These are phyloP conservation scores for Aschersonia sp. DNA, from an alignment of 2,329 filamentous ascomycete genomes.

Conservation along the genomic window DNA sequence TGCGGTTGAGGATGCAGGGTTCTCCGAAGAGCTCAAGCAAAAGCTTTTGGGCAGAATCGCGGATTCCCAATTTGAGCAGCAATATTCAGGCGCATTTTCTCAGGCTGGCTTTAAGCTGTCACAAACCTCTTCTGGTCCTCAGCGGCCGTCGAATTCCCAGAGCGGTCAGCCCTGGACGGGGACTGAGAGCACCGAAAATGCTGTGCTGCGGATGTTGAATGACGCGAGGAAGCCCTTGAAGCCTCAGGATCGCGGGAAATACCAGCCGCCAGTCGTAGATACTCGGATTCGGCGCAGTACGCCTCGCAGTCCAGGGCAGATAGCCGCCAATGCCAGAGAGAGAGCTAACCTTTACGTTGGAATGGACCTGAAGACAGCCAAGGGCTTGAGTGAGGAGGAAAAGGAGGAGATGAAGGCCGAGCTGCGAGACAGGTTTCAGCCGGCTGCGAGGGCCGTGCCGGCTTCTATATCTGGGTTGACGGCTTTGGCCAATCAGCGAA, in stretches of 20 bases:
- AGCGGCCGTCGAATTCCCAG: conserved; percentile 47
- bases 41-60: conserved; percentile 42
- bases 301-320: conserved; percentile 26
- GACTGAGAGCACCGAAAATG: conserved; percentile 57
- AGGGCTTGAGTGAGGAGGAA: conserved; percentile 53
- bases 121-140: conserved; percentile 41
- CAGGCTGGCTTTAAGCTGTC: conserved; percentile 34
- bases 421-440: conserved; percentile 67
- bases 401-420: conserved; percentile 56
- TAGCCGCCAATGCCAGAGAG: conserved; percentile 40
- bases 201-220: conserved; percentile 70
- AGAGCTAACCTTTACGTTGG: conserved; percentile 36
- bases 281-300: conserved; percentile 30
- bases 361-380: conserved; percentile 29
- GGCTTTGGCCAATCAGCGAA: conserved; percentile 75
- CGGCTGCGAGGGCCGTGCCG: conserved; percentile 58
- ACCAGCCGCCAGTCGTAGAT: conserved; percentile 34
- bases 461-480: conserved; percentile 65
- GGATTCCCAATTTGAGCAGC: conserved; percentile 36
- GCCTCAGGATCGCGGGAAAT: conserved; percentile 30
- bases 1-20: conserved; percentile 46
- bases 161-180: conserved; percentile 64
- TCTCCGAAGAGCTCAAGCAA: conserved; percentile 47
- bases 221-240: conserved; percentile 61
- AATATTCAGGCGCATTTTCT: conserved; percentile 32